These are phyloP conservation scores for Taiozyma sp. DNA, from an alignment of 1,139 yeast genomes.

Conservation along the genomic window DNA sequence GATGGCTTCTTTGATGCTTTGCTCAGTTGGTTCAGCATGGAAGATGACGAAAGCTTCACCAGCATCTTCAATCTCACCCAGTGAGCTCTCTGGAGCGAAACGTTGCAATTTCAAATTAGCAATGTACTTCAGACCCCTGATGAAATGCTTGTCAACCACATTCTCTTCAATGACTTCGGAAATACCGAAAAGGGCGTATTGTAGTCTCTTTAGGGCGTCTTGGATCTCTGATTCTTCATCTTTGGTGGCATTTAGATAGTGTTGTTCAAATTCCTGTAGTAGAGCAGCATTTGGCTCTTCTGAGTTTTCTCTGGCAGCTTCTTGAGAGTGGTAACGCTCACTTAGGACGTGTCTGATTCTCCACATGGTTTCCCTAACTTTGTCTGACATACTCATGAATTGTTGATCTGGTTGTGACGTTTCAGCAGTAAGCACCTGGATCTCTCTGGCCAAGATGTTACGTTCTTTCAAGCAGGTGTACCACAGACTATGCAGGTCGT, in stretches of 20 bases:
- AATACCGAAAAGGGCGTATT: slow-evolving; percentile 78
- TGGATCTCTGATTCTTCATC: slow-evolving; percentile 57
- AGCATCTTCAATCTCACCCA: slow-evolving; percentile 34
- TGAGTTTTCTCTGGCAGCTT: slow-evolving; percentile 51
- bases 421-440: slow-evolving; percentile 40
- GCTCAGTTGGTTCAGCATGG: slow-evolving; percentile 40
- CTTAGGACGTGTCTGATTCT: slow-evolving; percentile 82
- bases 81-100: slow-evolving; percentile 30
- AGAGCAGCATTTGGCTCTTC: slow-evolving; percentile 39
- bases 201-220: slow-evolving; percentile 72
- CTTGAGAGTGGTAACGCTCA: slow-evolving; percentile 76
- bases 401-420: slow-evolving; percentile 34
- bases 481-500: slow-evolving; percentile 91
- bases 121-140: slow-evolving; percentile 62
- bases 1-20: slow-evolving; percentile 48
- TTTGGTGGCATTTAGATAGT: slow-evolving; percentile 54
- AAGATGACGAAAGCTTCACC: slow-evolving; percentile 49
- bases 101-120: slow-evolving; percentile 62
- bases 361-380: slow-evolving; percentile 57
- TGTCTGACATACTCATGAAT: slow-evolving; percentile 37
- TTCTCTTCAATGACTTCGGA: slow-evolving; percentile 46
- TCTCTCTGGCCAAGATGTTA: slow-evolving; percentile 75
- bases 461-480: slow-evolving; percentile 80
- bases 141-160: slow-evolving; percentile 54
- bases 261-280: slow-evolving; percentile 50